A percentile compares a stretch with the other conserved stretches of the same genome.
These are phyloP conservation scores for Phytophthora capsici DNA, from an alignment of 352 stramenopile species.

Conservation along the genomic window DNA sequence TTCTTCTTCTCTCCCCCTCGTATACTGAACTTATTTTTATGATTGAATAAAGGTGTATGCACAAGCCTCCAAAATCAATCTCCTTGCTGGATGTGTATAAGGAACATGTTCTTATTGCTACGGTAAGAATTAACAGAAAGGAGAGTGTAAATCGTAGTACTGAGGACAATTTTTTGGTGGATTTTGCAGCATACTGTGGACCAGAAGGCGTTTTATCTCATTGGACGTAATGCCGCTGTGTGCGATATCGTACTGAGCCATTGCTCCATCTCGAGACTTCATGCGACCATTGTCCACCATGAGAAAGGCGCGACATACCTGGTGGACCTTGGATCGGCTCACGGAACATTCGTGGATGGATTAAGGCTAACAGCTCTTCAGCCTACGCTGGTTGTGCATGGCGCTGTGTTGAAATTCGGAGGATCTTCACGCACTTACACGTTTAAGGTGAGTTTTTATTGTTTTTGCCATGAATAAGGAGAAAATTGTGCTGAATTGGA, in stretches of 20 bases:
- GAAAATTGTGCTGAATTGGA: not conserved
- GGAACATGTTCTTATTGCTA: slow-evolving; percentile 78
- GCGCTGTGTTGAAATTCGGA: slow-evolving; percentile 75
- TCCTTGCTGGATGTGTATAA: slow-evolving; percentile 85
- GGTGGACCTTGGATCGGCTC: slow-evolving; percentile 78
- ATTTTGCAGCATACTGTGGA: slow-evolving; percentile 72
- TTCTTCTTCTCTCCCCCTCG: not conserved
- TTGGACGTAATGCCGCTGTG: slow-evolving; percentile 75
- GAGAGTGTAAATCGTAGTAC: too few species aligned
- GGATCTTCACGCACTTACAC: slow-evolving; percentile 80
- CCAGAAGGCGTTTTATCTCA: slow-evolving; percentile 77
- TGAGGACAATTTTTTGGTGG: slow-evolving; percentile 1
- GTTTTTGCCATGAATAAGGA: not conserved
- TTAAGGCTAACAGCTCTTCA: slow-evolving; percentile 61
- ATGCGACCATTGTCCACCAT: slow-evolving; percentile 80
- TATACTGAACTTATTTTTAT: slow-evolving; percentile 4
- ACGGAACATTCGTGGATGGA: slow-evolving; percentile 81
- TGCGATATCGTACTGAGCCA: slow-evolving; percentile 86
- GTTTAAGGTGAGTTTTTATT: slow-evolving; percentile 61
- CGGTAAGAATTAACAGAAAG: slow-evolving; percentile 42
- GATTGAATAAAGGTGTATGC: slow-evolving; percentile 42
- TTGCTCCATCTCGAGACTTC: slow-evolving; percentile 84
- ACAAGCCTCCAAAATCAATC: slow-evolving; percentile 62
- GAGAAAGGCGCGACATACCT: slow-evolving; percentile 76
- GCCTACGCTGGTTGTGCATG: slow-evolving; percentile 74